Evolutionary conservation across 2,329 filamentous ascomycete species (phyloP), one percentile per base, ranked within the genome.

Genomic region (Fusarium protoensiforme): DNA sequence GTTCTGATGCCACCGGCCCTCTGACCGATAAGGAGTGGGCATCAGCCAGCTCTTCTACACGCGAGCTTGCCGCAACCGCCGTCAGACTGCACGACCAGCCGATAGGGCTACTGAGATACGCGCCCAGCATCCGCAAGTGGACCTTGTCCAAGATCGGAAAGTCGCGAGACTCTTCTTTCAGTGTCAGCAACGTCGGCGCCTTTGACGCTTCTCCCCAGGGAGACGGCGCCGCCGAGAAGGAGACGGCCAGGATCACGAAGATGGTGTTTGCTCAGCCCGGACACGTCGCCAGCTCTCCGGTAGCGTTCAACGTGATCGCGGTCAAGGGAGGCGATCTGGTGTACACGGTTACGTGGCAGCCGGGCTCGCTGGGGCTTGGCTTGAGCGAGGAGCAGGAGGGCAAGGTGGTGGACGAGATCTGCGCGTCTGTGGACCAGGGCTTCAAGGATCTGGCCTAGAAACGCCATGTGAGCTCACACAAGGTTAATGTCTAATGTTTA

Each of bases 231-330:
- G 4, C 48, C 3, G 46, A 39, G 3, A 41, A 61, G 4, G 35
- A 39, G 14, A 27, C 33, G 10, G 64, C 53, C 33, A 68, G 36
- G 43, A 62, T 78, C 16, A 73, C 56, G 0, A 68, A 73, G 4
- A 67, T 78, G 71, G 58, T 76, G 4, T 78, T 78, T 69, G 61
- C 69, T 31, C 77, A 78, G 39, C 74, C 77, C 2, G 65, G 75
- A n/a, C 67, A 72, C 31, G 66, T 74, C 20, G 59, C 53, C 11
- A 68, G 74, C 4, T 38, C 71, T 33, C 71, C 75, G 11, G 60
- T 78, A 16, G 35, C 24, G 22, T 78, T 78, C 64, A 78, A 75
- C 13, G 54, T 76, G 9, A 64, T 61, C 9, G 69, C 68, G 16
- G 61, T 73, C 38, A 78, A 73, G 60, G 73, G 66, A 41, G 66